Percentiles rank a stretch among this genome's conserved stretches.
These are phyloP conservation scores for Toxoplasma gondii DNA, from an alignment of 169 alveolate species.

Conservation along the genomic window DNA sequence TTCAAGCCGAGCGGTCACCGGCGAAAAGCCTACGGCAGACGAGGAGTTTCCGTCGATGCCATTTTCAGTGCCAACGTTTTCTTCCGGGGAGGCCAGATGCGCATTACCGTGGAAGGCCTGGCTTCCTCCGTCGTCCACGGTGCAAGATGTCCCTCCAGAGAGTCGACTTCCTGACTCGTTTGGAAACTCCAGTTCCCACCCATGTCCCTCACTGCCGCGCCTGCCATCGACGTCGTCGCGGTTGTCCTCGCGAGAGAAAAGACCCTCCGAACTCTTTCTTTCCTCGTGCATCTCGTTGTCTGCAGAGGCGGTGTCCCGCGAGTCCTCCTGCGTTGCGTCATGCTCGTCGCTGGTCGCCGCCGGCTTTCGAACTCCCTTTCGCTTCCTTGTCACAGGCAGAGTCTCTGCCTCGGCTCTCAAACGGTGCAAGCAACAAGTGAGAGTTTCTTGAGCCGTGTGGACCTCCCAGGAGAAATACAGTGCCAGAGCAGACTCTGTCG, in stretches of 20 bases:
- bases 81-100: not conserved
- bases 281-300: not conserved
- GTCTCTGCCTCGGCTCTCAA: slow-evolving; percentile 7
- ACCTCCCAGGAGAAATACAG: not conserved
- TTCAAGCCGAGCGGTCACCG: not conserved
- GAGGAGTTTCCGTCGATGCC: not conserved
- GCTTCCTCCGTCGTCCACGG: too few relatives aligned
- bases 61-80: not conserved
- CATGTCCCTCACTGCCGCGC: too few relatives aligned
- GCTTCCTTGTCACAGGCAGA: not conserved
- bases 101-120: too few relatives aligned
- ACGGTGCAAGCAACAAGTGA: slow-evolving; percentile 21
- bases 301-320: not conserved
- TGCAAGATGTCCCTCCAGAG: too few relatives aligned
- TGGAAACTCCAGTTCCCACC: too few relatives aligned
- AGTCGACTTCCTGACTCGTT: too few relatives aligned
- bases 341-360: not conserved
- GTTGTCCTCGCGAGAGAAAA: too few relatives aligned
- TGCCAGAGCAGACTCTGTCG: slow-evolving; percentile 24
- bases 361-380: too few relatives aligned
- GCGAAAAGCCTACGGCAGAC: too few relatives aligned
- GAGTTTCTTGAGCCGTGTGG: not conserved
- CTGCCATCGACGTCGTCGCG: too few relatives aligned
- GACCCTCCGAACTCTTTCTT: too few relatives aligned
- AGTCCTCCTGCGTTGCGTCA: not conserved